Evolutionary conservation across 1,139 yeast genomes (phyloP), one percentile per base, ranked within the genome.

Genomic region (Lodderomyces pseudojiufengensis): DNA sequence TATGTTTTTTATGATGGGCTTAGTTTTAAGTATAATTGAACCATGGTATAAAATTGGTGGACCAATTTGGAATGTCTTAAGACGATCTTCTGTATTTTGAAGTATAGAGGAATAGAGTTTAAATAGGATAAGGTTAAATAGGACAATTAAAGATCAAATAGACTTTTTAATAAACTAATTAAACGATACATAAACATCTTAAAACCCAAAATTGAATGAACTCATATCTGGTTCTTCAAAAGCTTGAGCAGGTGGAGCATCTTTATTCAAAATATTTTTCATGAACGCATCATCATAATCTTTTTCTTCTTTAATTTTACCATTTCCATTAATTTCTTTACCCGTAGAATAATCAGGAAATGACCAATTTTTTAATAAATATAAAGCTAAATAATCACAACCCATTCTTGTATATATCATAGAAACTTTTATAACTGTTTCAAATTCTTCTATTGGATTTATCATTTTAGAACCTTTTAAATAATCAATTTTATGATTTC

Each of bases 371-470:
- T 65, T 65, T 3, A 84, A 63, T 35, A 88, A 55, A 32, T 79
- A 70, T 13, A 85, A 53, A 0, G 90, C 80, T 32, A 90, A 57
- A 44, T 80, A 75, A 48, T 90, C 95, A 61, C 97, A 90, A 0
- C 97, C 97, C 95, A 90, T 87, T 41, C 95, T 68, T 10, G 78
- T 68, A 50, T 87, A 85, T 39, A 86, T 83, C 31, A 73, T 63
- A 9, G 84, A 73, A 6, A 82, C 81, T 45, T 78, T 76, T 15
- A 76, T 53, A 9, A 88, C 72, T 50, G 81, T 78, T 10, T 70
- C 65, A 38, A 73, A 76, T 50, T 90, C 97, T 32, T 65, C 62
- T 3, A 52, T 48, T 3, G 70, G 61, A 18, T 70, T 63, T n/a
- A 79, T 57, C 21, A 60, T 63, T 21, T 67, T 43, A 0, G 78